These are phyloP conservation scores for Arctostaphylos glauca DNA, from an alignment of 148 eudicot species.

Conservation along the genomic window DNA sequence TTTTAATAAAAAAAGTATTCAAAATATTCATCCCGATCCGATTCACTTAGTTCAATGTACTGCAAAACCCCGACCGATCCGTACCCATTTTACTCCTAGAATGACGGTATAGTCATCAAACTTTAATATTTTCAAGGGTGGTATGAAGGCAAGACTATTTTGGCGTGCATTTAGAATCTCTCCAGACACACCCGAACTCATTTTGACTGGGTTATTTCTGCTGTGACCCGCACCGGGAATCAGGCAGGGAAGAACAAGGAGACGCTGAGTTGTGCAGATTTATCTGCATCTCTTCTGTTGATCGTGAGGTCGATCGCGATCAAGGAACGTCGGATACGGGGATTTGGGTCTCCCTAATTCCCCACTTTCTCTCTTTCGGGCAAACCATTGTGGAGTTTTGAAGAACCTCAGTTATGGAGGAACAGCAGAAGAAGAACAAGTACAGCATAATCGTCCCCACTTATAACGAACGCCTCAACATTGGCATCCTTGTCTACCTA, in stretches of 20 bases:
- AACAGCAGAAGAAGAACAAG: constrained; percentile 33
- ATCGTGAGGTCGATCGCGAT: background rate
- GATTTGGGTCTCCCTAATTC: background rate
- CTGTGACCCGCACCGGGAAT: background rate
- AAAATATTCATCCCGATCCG: too few species aligned
- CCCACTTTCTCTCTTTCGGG: background rate
- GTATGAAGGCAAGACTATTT: background rate
- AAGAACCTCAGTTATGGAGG: constrained; percentile 23
- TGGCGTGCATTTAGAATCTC: background rate
- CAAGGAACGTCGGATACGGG: background rate
- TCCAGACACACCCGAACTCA: background rate
- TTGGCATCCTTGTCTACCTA: constrained; percentile 74
- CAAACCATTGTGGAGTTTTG: background rate
- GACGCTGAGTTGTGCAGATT: background rate
- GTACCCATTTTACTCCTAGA: too few species aligned
- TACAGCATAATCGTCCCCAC: constrained; percentile 81
- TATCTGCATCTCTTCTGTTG: background rate
- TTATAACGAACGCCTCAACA: constrained; percentile 91
- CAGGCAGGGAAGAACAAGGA: background rate
- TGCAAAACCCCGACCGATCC: too few species aligned
- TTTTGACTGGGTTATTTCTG: background rate
- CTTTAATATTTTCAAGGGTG: too few species aligned
- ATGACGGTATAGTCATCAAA: too few species aligned
- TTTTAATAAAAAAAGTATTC: too few species aligned
- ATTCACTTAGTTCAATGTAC: too few species aligned